Conservation (phyloP, 345 rosid genomes). For the Mangifera indica region DNA sequence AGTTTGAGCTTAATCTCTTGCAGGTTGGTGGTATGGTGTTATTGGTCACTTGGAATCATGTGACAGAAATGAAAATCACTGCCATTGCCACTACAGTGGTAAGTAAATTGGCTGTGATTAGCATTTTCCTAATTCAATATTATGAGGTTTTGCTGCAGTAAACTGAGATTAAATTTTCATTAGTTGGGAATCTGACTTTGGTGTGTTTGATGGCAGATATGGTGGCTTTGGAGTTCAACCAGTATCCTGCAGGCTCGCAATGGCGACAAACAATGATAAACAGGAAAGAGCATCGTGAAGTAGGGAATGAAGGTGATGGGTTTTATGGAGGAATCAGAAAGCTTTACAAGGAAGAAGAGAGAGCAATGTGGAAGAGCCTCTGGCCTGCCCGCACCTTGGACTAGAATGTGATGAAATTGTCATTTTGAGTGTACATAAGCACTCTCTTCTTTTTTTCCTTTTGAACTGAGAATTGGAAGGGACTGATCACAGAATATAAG, state of each 20-base stretch:
- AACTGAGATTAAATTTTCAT: no score
- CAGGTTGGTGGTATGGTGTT: constrained; percentile 98
- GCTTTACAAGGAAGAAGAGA: constrained; percentile 52
- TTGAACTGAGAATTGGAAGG: neutral
- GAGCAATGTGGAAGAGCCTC: constrained; percentile 65
- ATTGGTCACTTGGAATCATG: constrained; percentile 74
- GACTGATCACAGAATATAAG: neutral
- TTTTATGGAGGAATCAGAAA: constrained; percentile 93
- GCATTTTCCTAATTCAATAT: neutral
- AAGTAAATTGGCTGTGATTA: constrained; percentile 16
- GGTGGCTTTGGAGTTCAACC: constrained; percentile 72
- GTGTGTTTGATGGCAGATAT: constrained; percentile 44
- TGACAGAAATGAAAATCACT: constrained; percentile 44
- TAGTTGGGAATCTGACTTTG: neutral
- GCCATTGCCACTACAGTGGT: constrained; percentile 63
- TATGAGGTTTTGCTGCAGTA: neutral
- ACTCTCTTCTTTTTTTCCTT: neutral
- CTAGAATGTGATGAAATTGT: constrained; percentile 22
- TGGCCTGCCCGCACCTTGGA: constrained; percentile 57
- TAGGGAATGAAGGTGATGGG: constrained; percentile 65
- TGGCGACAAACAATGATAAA: constrained; percentile 65
- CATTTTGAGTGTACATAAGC: neutral
- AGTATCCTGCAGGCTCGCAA: constrained; percentile 59
- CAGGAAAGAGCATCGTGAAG: constrained; percentile 67
- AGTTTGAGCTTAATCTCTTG: constrained; percentile 15